Base-by-base conservation (phyloP, 371 early-diverging fungal genomes). In the Mucor sp. region DNA sequence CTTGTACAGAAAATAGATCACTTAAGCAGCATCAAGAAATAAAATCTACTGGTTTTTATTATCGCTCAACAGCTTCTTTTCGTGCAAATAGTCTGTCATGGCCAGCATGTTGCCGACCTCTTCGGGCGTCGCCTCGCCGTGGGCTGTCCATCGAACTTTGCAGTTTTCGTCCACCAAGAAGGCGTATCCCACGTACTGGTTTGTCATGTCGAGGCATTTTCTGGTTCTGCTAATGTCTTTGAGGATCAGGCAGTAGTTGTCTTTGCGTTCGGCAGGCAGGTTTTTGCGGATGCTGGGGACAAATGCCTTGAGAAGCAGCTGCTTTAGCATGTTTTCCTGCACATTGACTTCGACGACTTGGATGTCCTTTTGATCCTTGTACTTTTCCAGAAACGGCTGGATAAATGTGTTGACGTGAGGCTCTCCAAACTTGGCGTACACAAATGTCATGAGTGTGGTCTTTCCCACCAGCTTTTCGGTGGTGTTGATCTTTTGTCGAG, bases 81-180 rank as follows among this genome's bases (percentile, higher is more conserved):
- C 66, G 11, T 72, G 59, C 59, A 88, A 63, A 55, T 77, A 71
- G n/a, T 79, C 74, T 11, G 85, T 79, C 76, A 86, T 78, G 21
- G 72, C 83, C 37, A 83, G 59, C 81, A 90, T 75, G 32, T 87
- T 82, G 33, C 80, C 81, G 25, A 91, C 53, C 77, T 95, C 95
- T 32, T 83, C 75, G 9, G 74, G 70, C 5, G 89, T 88, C 2
- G 92, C 93, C 12, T 80, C 69, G 14, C 94, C 95, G 70, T 95
- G 92, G 1, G 95, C 94, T n/a, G 87, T 84, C 95, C 95, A 95
- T 56, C 94, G 78, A n/a, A 95, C 85, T 56, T 82, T 78, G 67
- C 94, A 91, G 35, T 84, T 69, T 55, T 77, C 66, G 61, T 95
- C 94, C 14, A 95, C 88, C 32, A 95, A 71, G 72, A 88, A 91